Evolutionary conservation across 2,329 filamentous ascomycete genomes (phyloP).

Genomic region (Monilinia laxa): DNA sequence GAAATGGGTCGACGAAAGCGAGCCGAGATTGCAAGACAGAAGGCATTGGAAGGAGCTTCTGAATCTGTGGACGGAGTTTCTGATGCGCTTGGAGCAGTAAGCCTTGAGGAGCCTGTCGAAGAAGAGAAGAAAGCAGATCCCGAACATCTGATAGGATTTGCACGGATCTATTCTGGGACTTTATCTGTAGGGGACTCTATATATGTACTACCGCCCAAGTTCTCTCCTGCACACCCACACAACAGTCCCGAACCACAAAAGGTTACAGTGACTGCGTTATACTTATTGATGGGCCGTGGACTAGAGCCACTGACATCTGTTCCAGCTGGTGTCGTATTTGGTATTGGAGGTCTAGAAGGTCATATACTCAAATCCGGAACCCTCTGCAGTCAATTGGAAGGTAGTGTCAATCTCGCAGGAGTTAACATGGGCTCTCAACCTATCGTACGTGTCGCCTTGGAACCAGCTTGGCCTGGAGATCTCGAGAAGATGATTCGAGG

Average conservation of each 20-base stretch:
- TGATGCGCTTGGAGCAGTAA: conserved; percentile 58
- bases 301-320: conserved; percentile 81
- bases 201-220: conserved; percentile 91
- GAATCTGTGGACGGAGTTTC: conserved; percentile 49
- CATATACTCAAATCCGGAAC: conserved; percentile 96
- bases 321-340: conserved; percentile 91
- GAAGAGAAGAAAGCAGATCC: conserved; percentile 62
- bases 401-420: conserved; percentile 86
- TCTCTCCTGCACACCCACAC: conserved; percentile 75
- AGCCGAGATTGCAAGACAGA: conserved; percentile 79
- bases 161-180: conserved; percentile 87
- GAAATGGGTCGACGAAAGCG: conserved; percentile 86
- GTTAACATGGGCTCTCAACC: conserved; percentile 78
- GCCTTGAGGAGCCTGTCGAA: conserved; percentile 53
- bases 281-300: conserved; percentile 92
- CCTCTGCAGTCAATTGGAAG: conserved; percentile 81
- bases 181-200: conserved; percentile 86
- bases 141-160: conserved; percentile 92
- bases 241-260: conserved; percentile 73
- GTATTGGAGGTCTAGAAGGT: conserved; percentile 87
- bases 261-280: conserved; percentile 81
- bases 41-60: conserved; percentile 48
- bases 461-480: conserved; percentile 86
- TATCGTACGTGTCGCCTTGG: conserved; percentile 93
- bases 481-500: conserved; percentile 94